Evolutionary conservation across 1,139 yeast genomes (phyloP), one percentile per base, ranked within the genome.

Genomic region (Suhomyces kunorum): DNA sequence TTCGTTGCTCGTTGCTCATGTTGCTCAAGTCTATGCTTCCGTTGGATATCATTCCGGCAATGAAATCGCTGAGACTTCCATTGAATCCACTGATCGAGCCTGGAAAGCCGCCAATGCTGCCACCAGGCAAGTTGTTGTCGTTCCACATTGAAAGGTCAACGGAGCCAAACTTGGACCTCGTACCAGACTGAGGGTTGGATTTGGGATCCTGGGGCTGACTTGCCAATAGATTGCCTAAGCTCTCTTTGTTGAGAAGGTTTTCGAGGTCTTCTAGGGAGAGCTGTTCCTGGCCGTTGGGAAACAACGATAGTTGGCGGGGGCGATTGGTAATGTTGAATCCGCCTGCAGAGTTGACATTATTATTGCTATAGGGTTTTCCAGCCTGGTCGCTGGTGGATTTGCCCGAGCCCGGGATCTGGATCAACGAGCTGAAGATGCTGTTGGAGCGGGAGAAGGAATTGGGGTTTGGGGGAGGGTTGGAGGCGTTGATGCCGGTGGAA

Each of bases 1-100:
- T 55, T 36, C 76, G 60, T 50, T 71, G 74, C 45, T 68, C 73
- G 38, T 59, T 57, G 45, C 66, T 68, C 74, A 71, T 70, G 40
- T 63, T 65, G 40, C 56, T 59, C 28, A 71, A 65, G 47, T 71
- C 76, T 26, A 70, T 61, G 30, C 70, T 66, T 3, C 72, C 72
- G 46, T 63, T 70, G 18, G 65, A 59, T 32, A 68, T 53, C 44
- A 49, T 45, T 5, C 70, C 70, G 15, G 71, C 67, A 16, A 72
- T 50, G 8, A 71, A 57, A 30, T 67, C 73, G 13, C 65, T 59
- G 14, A 71, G 45, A 43, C 67, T 64, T 20, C 68, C 73, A 43
- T 54, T 63, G 36, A 55, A 51, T 1, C 68, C 68, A n/a, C 61
- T 55, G 9, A 63, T 51, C 2, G 70, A 60, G 1, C 63, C 63